Evolutionary conservation across 1,139 yeast species (phyloP).

Genomic region (Protomyces pachydermus): DNA sequence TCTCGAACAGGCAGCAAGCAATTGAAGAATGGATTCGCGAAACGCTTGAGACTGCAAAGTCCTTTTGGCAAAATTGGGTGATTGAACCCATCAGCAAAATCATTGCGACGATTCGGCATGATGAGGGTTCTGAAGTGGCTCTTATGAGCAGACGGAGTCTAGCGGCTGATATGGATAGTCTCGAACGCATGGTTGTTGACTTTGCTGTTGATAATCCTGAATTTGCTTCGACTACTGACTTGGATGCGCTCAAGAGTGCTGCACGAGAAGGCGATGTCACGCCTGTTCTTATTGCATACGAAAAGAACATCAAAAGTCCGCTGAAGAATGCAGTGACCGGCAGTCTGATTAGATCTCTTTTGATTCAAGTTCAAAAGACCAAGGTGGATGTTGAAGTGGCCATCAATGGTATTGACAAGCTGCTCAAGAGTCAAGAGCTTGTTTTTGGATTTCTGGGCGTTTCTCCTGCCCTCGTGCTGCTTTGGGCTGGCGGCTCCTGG

Average conservation of each 20-base stretch:
- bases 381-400: conserved; percentile 94
- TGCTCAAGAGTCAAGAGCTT: conserved; percentile 83
- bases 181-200: conserved; percentile 82
- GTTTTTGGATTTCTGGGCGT: conserved; percentile 89
- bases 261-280: conserved; percentile 68
- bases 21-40: conserved; percentile 47
- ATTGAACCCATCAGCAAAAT: conserved; percentile 70
- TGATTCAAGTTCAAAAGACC: conserved; percentile 88
- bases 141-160: conserved; percentile 76
- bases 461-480: conserved; percentile 67
- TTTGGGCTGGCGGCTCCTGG: conserved; percentile 45
- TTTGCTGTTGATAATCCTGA: conserved; percentile 46
- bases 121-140: conserved; percentile 63
- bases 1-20: conserved; percentile 1
- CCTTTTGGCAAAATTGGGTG: conserved; percentile 79
- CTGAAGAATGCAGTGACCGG: conserved; percentile 61
- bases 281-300: conserved; percentile 72
- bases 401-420: conserved; percentile 80
- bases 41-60: conserved; percentile 46
- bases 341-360: conserved; percentile 63
- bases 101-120: conserved; percentile 74
- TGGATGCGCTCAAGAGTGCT: conserved; percentile 38
- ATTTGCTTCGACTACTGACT: conserved; percentile 32
- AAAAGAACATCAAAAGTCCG: conserved; percentile 67
- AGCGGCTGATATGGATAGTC: conserved; percentile 67